phyloP scores from a whole-genome alignment of 352 stramenopile species.

The Globisporangium camurandrum region DNA sequence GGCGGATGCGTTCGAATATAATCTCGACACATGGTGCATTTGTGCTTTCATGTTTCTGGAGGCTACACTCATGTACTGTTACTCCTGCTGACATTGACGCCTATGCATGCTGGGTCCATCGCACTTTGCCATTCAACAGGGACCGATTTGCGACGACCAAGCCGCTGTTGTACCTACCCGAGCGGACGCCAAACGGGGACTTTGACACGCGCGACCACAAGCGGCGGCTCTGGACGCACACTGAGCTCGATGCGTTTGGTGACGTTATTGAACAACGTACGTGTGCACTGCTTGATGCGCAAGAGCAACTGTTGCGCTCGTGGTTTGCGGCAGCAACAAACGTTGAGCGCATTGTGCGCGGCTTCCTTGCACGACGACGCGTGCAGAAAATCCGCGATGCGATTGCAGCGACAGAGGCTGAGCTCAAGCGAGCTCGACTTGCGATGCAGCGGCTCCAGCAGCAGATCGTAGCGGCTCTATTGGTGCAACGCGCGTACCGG shows the following conservation, averaged over 20 bases:
- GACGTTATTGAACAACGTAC: slow-evolving; percentile 29
- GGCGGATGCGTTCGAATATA: slow-evolving; percentile 13
- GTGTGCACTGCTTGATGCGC: slow-evolving; percentile 20
- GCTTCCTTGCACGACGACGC: slow-evolving; percentile 23
- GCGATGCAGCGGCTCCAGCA: slow-evolving; percentile 12
- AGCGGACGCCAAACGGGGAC: slow-evolving; percentile 27
- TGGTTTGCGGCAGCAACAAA: slow-evolving; percentile 33
- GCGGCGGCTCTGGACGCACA: slow-evolving; percentile 35
- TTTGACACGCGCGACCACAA: slow-evolving; percentile 26
- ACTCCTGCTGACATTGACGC: background rate
- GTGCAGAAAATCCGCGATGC: slow-evolving; percentile 22
- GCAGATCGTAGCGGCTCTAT: slow-evolving; percentile 17
- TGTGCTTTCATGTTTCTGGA: background rate
- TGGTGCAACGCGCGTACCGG: slow-evolving; percentile 32
- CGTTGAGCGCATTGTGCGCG: slow-evolving; percentile 30
- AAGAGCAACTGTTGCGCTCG: slow-evolving; percentile 25
- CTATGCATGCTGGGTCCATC: background rate
- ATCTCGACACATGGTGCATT: slow-evolving; percentile 13
- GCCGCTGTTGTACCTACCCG: slow-evolving; percentile 41
- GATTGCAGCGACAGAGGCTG: slow-evolving; percentile 20
- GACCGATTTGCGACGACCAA: slow-evolving; percentile 20
- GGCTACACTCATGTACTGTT: background rate
- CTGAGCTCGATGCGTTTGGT: slow-evolving; percentile 35
- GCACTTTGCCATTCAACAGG: slow-evolving; percentile 22
- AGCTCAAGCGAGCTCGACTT: slow-evolving; percentile 5